phyloP scores from a whole-genome alignment of 2,329 filamentous ascomycete genomes.

The Aspergillus novoparasiticus region DNA sequence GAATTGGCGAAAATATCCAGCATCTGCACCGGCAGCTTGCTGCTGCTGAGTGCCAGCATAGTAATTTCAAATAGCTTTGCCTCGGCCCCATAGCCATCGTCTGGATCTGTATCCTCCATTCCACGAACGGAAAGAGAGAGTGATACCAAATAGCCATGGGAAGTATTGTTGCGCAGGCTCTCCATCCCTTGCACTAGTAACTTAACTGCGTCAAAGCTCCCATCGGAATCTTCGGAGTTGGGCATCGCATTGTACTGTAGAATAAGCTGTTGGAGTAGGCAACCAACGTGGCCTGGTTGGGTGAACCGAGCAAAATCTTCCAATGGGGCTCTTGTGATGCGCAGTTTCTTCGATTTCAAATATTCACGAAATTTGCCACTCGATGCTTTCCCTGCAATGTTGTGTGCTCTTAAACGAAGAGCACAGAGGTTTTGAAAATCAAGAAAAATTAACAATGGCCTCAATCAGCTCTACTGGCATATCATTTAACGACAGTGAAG shows the following conservation, averaged over 20 bases:
- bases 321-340: not conserved
- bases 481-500: not conserved
- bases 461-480: conserved; percentile 5
- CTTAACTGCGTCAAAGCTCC: not conserved
- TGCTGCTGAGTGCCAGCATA: not conserved
- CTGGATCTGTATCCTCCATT: not conserved
- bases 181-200: not conserved
- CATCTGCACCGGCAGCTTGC: not conserved
- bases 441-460: not conserved
- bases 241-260: not conserved
- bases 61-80: not conserved
- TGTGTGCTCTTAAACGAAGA: not conserved
- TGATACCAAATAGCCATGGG: not conserved
- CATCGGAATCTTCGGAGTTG: not conserved
- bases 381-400: not conserved
- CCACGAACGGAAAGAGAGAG: not conserved
- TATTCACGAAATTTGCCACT: not conserved
- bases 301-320: not conserved
- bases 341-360: not conserved
- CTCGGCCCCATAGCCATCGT: not conserved
- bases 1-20: not conserved
- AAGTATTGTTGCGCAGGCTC: not conserved
- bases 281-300: not conserved
- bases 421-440: conserved; percentile 4
- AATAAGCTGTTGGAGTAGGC: not conserved